These are phyloP conservation scores for Closterium sp. DNA, from an alignment of 139 green algal species.

Conservation along the genomic window DNA sequence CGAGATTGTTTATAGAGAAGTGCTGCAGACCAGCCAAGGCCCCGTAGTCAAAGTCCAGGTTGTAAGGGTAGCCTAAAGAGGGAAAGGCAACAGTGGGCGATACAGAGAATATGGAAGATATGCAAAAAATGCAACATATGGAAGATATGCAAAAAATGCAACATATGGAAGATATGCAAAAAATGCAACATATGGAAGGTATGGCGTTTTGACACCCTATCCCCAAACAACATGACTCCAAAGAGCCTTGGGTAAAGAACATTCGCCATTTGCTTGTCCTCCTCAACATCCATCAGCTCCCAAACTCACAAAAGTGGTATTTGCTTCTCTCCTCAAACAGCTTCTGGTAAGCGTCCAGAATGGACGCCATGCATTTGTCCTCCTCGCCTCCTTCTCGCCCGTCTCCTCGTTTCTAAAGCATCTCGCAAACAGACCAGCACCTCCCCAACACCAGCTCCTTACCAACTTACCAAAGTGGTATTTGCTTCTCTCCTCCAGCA, in stretches of 20 bases:
- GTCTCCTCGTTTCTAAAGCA: too few relatives aligned
- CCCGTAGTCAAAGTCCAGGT: conserved; percentile 97
- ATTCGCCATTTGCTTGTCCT: too few relatives aligned
- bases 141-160: neutral
- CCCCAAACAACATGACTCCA: too few relatives aligned
- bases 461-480: neutral
- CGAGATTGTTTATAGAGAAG: conserved; percentile 97
- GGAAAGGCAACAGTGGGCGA: too few relatives aligned
- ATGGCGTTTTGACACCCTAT: neutral
- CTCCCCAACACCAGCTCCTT: too few relatives aligned
- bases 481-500: neutral
- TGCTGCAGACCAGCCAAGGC: conserved; percentile 63
- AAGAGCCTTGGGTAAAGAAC: too few relatives aligned
- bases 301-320: neutral
- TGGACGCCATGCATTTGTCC: neutral
- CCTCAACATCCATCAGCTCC: too few relatives aligned
- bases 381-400: too few relatives aligned
- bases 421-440: too few relatives aligned
- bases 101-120: neutral
- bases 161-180: neutral
- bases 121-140: neutral
- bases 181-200: neutral
- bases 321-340: neutral
- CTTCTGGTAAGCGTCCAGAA: neutral
- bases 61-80: conserved; percentile 85